Evolutionary conservation across 2,329 filamentous ascomycete genomes (phyloP), one percentile per base, ranked within the genome.

Genomic region (Sporothrix globosa): DNA sequence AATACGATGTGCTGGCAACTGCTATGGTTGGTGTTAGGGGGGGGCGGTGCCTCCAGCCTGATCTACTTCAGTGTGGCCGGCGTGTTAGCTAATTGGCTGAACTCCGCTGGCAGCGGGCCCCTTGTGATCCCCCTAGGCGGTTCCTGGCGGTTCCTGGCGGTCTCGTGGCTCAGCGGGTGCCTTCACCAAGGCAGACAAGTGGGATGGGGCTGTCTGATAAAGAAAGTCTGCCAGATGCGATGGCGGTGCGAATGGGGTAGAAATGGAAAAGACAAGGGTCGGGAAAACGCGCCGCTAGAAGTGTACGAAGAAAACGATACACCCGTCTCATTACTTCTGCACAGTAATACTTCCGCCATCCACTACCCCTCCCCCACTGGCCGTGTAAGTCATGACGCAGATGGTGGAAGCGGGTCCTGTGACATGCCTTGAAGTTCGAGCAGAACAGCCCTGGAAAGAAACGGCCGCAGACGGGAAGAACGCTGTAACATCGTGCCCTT

Each of bases 121-220:
- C 44, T 65, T n/a, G 21, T 50, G 41, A 27, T 19, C 41, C n/a
- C 17, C 48, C 2, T 30, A 21, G 58, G 39, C 30, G 19, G 41
- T 19, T n/a, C 19, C 48, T 50, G 48, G 17, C 48, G n/a, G 17
- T 50, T 50, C 34, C 34, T 34, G 34, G 6, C 34, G 34, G 34
- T 24, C 56, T 21, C 48, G 48, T 53, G 65, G 65, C 65, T 50
- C 52, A 60, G 44, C 19, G 14, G 52, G 34, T 60, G 67, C 67
- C 67, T 68, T 60, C 34, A 34, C 21, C 67, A 60, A 68, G 67
- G 67, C 67, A 68, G 67, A 68, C 67, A 68, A 6, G 65, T 14
- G 17, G 63, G 48, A 41, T 13, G n/a, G 41, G 41, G 41, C 41
- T 14, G 41, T 46, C 9, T 34, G 50, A 13, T 3, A 10, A 14